Evolutionary conservation across 257 asterid species (phyloP), one percentile per base, ranked within the genome.

Genomic region (Solanum habrochaites): DNA sequence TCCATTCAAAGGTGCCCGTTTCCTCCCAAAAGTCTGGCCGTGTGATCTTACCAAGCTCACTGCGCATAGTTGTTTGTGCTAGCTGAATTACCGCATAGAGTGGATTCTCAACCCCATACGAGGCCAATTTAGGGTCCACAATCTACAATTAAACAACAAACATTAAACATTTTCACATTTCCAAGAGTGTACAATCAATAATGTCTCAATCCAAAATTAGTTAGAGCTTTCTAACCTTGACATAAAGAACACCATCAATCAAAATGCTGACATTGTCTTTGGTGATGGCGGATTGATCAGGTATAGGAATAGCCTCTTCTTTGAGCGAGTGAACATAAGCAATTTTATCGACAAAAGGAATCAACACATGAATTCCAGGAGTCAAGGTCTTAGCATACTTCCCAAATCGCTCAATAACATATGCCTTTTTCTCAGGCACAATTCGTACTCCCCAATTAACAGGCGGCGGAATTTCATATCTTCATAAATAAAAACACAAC

Each of bases 51-150:
- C 99, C 98, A 42, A 97, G 94, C 93, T 97, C 99, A 91, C 99
- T 97, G n/a, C 99, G 92, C 99, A 97, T 97, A 58, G 98, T 94
- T 58, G 99, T 97, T 89, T 97, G 99, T 0, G 99, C 99, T 47
- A 95, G 98, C 89, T 95, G 99, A 90, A 93, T 91, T 58, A 97
- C 95, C 29, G 98, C 96, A 90, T 91, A 94, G 32, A 97, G 73
- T 10, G 99, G 99, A 90, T 93, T 92, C 89, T 94, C 95, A 88
- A 97, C 99, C 39, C 99, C 99, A 90, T 97, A 97, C 2, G 99
- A 97, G 3, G 98, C 99, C 93, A 97, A 88, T 90, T 91, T 92
- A 64, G 99, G 98, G 86, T 95, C 98, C 82, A 95, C 96, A 87
- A 97, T 94, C 99, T 97, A 89, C 87, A 85, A 47, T 47, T 27